Percentiles rank a stretch among this genome's conserved stretches.
phyloP scores from a whole-genome alignment of 2,329 filamentous ascomycete genomes.

The Cladophialophora exuberans region DNA sequence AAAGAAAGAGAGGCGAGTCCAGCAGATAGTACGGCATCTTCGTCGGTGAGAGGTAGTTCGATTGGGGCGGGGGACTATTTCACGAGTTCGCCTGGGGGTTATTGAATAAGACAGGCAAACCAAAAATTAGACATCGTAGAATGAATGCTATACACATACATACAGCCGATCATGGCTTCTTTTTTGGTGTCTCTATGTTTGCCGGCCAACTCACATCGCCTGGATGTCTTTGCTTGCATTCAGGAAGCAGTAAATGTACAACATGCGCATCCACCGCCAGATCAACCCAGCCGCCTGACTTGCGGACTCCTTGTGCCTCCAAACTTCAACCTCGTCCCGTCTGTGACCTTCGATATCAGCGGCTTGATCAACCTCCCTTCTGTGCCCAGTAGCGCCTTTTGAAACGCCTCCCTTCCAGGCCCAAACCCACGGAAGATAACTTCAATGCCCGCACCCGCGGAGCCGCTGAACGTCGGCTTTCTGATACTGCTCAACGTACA shows the following conservation, averaged over 20 bases:
- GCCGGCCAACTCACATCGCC: too few species aligned
- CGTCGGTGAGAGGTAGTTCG: conserved; percentile 5
- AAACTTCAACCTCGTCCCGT: conserved; percentile 91
- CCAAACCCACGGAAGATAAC: conserved; percentile 85
- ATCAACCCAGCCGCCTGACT: conserved; percentile 75
- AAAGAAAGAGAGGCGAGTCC: conserved; percentile 7
- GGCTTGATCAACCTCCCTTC: conserved; percentile 77
- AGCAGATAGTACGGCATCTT: neutral
- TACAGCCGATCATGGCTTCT: too few species aligned
- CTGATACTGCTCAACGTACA: conserved; percentile 82
- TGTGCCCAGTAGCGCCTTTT: conserved; percentile 83
- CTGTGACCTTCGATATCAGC: conserved; percentile 78
- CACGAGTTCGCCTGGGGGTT: conserved; percentile 26
- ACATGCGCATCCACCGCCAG: neutral
- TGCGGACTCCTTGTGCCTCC: conserved; percentile 86
- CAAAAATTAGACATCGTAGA: too few species aligned
- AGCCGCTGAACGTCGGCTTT: conserved; percentile 70
- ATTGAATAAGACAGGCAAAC: conserved; percentile 6
- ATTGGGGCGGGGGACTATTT: conserved; percentile 29
- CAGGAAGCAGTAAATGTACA: neutral
- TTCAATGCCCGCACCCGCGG: conserved; percentile 69
- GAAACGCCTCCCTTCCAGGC: conserved; percentile 80
- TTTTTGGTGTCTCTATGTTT: too few species aligned
- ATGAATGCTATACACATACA: too few species aligned
- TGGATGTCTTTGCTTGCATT: neutral